A percentile compares a stretch with the other conserved stretches of the same genome.
These are phyloP conservation scores for Pleomassaria siparia DNA, from an alignment of 2,329 filamentous ascomycete species.

Conservation along the genomic window DNA sequence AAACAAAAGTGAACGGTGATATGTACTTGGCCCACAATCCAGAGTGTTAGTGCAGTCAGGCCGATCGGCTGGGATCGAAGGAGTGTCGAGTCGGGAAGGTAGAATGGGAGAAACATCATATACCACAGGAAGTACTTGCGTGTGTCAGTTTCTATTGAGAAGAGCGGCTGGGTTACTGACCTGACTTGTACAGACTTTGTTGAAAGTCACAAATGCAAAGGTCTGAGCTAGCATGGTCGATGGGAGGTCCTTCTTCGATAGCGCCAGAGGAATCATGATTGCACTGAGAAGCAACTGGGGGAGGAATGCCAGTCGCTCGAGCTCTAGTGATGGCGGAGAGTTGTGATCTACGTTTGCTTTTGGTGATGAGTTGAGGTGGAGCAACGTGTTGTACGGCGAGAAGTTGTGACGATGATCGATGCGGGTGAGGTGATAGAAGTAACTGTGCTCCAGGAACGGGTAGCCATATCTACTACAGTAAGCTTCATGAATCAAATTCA, in stretches of 20 bases:
- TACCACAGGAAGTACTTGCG: slow-evolving; percentile 96
- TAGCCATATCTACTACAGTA: slow-evolving; percentile 67
- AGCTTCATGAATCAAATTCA: slow-evolving; percentile 1
- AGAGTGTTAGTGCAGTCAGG: slow-evolving; percentile 65
- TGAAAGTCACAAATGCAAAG: slow-evolving; percentile 95
- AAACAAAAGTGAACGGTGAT: background rate
- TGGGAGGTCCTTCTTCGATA: slow-evolving; percentile 80
- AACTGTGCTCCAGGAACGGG: slow-evolving; percentile 87
- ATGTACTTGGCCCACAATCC: slow-evolving; percentile 70
- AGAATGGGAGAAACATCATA: slow-evolving; percentile 87
- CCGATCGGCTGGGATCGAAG: slow-evolving; percentile 64
- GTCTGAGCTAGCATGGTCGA: slow-evolving; percentile 91
- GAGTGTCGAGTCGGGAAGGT: slow-evolving; percentile 79
- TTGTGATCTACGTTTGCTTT: slow-evolving; percentile 26
- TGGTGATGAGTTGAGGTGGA: slow-evolving; percentile 78
- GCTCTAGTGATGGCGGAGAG: slow-evolving; percentile 44
- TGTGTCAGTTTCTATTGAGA: slow-evolving; percentile 5
- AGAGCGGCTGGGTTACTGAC: slow-evolving; percentile 52
- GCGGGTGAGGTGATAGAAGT: slow-evolving; percentile 86
- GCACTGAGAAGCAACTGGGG: slow-evolving; percentile 84
- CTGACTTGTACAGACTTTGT: slow-evolving; percentile 98
- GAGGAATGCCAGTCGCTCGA: slow-evolving; percentile 84
- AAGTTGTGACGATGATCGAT: slow-evolving; percentile 99
- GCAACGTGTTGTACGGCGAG: slow-evolving; percentile 88
- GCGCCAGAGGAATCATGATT: slow-evolving; percentile 69